Evolutionary conservation across 768 basidiomycete genomes (phyloP), one percentile per base, ranked within the genome.

Genomic region (Leucosporidium scottii): DNA sequence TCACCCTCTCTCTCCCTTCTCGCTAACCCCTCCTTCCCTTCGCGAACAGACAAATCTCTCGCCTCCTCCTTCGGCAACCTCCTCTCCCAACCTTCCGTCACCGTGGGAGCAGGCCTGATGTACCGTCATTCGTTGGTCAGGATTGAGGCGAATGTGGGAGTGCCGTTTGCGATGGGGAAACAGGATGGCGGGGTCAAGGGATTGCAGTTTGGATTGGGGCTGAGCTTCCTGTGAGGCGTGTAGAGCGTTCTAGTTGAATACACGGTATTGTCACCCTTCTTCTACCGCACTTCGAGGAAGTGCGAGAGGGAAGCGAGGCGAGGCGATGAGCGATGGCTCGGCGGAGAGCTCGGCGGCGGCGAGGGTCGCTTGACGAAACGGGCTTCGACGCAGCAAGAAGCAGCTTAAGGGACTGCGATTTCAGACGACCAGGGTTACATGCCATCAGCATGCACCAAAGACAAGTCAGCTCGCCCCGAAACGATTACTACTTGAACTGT

Each of bases 61-160:
- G 49, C 71, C 39, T 79, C 82, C 27, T 83, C 79, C 55, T 62
- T 87, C 31, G 71, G 76, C 15, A 25, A 59, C 20, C 55, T 74
- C 55, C 20, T 74, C 48, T 28, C 55, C 4, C 79, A 78, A 54
- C 89, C 92, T 0, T 89, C 89, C 0, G 79, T 93, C 57, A 88
- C 89, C 4, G 89, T 84, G 1, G 92, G 92, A 10, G 74, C 92
- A 18, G 93, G 92, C 5, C 79, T 96, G 21, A 83, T 93, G 39
- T 93, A 92, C 75, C 82, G 85, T 47, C 86, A 92, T 71, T 87
- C 90, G 67, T 87, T 90, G 7, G 82, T 91, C 25, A 82, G 93
- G n/a, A 82, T 91, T 31, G 93, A 96, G 78, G 81, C 91, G 66
- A 94, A 93, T 77, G 84, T 94, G 69, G 90, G 91, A 10, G 81